phyloP scores from a whole-genome alignment of 345 rosid genomes.

The Pugionium cornutum region DNA sequence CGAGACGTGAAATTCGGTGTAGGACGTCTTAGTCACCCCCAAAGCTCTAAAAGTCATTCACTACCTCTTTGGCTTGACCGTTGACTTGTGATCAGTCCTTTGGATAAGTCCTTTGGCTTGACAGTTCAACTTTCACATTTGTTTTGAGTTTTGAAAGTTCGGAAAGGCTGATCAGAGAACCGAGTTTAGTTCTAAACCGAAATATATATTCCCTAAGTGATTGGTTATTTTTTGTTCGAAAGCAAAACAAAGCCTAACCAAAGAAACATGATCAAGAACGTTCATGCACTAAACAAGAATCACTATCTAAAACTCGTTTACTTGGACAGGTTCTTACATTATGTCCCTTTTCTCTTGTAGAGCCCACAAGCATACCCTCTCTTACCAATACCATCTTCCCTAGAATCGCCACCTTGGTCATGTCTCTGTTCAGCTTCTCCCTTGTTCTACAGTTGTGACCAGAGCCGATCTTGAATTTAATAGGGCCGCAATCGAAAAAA shows the following conservation, averaged over 20 bases:
- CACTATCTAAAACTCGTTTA: constrained; percentile 30
- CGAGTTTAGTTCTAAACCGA: not conserved
- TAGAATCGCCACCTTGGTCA: not conserved
- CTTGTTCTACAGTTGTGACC: constrained; percentile 75
- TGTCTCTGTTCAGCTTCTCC: constrained; percentile 37
- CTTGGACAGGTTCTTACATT: constrained; percentile 58
- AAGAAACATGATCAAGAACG: constrained; percentile 20
- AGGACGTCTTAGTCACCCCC: too few species aligned
- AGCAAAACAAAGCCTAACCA: constrained; percentile 9
- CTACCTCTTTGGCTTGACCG: too few species aligned
- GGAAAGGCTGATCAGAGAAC: not conserved
- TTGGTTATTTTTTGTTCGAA: not conserved
- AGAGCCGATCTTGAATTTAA: too few species aligned
- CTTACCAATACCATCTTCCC: constrained; percentile 18
- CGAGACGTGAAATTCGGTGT: too few species aligned
- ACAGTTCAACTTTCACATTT: too few species aligned
- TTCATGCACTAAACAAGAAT: constrained; percentile 19
- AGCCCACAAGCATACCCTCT: constrained; percentile 50
- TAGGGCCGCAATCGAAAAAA: too few species aligned
- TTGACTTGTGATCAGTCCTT: too few species aligned
- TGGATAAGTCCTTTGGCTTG: too few species aligned
- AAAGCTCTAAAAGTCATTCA: too few species aligned
- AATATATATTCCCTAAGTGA: not conserved
- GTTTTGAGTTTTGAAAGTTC: not conserved
- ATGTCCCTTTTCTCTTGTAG: constrained; percentile 53